phyloP scores from a whole-genome alignment of 2,329 filamentous ascomycete genomes.

The Fusarium chlamydosporum region DNA sequence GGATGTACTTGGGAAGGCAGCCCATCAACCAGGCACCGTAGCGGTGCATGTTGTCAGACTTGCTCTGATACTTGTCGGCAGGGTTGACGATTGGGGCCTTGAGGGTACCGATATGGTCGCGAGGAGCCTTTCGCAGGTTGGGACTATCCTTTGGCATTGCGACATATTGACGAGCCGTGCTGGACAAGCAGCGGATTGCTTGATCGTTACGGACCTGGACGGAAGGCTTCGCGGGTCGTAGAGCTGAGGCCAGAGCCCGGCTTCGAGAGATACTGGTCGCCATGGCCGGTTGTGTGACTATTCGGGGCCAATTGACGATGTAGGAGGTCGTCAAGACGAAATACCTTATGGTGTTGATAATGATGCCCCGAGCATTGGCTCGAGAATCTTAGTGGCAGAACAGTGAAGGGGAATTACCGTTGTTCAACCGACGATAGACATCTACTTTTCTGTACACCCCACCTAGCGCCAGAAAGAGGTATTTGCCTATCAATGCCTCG shows the following conservation, averaged over 20 bases:
- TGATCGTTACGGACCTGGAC: constrained; percentile 59
- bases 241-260: constrained; percentile 68
- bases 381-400: constrained; percentile 46
- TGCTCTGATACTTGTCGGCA: constrained; percentile 90
- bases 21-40: constrained; percentile 98
- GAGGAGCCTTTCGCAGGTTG: constrained; percentile 77
- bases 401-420: constrained; percentile 46
- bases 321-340: constrained; percentile 48
- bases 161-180: constrained; percentile 64
- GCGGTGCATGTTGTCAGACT: constrained; percentile 88
- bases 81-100: constrained; percentile 89
- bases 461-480: constrained; percentile 16
- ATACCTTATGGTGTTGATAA: constrained; percentile 52
- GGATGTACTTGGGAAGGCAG: constrained; percentile 96
- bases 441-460: constrained; percentile 29
- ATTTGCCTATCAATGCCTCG: constrained; percentile 27
- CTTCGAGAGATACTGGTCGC: constrained; percentile 72
- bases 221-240: constrained; percentile 66
- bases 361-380: constrained; percentile 51
- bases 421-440: constrained; percentile 50
- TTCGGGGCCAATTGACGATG: constrained; percentile 63
- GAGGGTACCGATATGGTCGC: constrained; percentile 72
- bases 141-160: constrained; percentile 71
- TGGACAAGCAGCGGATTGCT: constrained; percentile 65
- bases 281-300: constrained; percentile 62